Conservation (phyloP, 1,284 basidiomycete genomes). For the Chiua sp. region DNA sequence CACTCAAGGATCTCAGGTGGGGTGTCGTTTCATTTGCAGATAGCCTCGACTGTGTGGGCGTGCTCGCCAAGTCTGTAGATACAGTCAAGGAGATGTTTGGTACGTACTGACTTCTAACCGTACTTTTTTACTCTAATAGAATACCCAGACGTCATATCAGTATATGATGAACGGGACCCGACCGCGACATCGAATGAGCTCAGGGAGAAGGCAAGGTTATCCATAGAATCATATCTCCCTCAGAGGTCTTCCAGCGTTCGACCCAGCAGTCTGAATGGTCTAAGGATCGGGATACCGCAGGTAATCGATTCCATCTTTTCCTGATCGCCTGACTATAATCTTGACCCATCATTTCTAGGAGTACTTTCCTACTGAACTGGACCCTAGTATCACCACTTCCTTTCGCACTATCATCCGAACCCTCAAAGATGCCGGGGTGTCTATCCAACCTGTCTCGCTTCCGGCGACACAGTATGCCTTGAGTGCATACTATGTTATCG, state of each 20-base stretch:
- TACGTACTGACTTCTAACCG: constrained; percentile 32
- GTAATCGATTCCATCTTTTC: constrained; percentile 27
- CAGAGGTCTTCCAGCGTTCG: constrained; percentile 19
- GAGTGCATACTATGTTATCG: constrained; percentile 95
- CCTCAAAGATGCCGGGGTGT: constrained; percentile 69
- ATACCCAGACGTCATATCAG: constrained; percentile 62
- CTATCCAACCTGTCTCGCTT: constrained; percentile 76
- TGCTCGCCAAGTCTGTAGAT: constrained; percentile 66
- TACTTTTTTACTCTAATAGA: constrained; percentile 4
- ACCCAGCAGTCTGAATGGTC: constrained; percentile 37
- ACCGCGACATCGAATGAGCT: constrained; percentile 63
- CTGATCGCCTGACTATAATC: not conserved
- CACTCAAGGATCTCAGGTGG: constrained; percentile 57
- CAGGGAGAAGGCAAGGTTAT: constrained; percentile 38
- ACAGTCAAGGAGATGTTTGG: constrained; percentile 65
- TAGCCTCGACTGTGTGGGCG: constrained; percentile 93
- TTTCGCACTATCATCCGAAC: constrained; percentile 54
- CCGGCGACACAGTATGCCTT: constrained; percentile 82
- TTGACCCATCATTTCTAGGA: constrained; percentile 50
- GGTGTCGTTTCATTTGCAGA: constrained; percentile 95
- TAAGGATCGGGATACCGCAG: constrained; percentile 69
- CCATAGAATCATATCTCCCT: constrained; percentile 16
- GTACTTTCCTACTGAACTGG: constrained; percentile 82
- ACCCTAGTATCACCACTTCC: constrained; percentile 50
- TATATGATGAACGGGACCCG: constrained; percentile 79